Conservation (phyloP, 2,329 filamentous ascomycete species). For the Ceratocystis cubensis region DNA sequence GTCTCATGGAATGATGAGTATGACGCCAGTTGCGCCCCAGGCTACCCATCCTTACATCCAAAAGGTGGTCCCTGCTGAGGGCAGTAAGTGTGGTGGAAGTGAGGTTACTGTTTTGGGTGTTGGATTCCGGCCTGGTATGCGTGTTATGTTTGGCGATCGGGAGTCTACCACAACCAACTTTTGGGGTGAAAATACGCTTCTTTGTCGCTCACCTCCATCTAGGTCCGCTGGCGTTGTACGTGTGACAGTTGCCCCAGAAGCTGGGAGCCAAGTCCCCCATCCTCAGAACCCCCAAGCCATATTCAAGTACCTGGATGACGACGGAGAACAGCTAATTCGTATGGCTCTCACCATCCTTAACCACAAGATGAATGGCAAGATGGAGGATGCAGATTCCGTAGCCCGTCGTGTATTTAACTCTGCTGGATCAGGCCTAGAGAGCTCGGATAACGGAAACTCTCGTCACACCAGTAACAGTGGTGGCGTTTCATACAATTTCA, state of each 20-base stretch:
- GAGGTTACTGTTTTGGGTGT: slow-evolving; percentile 78
- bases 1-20: slow-evolving; percentile 32
- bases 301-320: slow-evolving; percentile 66
- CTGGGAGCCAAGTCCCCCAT: slow-evolving; percentile 11
- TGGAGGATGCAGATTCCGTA: slow-evolving; percentile 48
- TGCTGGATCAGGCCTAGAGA: slow-evolving; percentile 27
- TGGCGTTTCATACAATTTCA: slow-evolving; percentile 33
- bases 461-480: slow-evolving; percentile 32
- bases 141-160: slow-evolving; percentile 68
- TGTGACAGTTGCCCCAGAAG: slow-evolving; percentile 40
- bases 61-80: slow-evolving; percentile 72
- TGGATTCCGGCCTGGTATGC: slow-evolving; percentile 61
- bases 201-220: slow-evolving; percentile 64
- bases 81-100: slow-evolving; percentile 68
- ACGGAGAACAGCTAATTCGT: slow-evolving; percentile 55
- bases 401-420: slow-evolving; percentile 47
- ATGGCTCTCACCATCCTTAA: slow-evolving; percentile 53
- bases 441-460: slow-evolving; percentile 18
- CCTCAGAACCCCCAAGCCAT: slow-evolving; percentile 34
- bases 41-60: slow-evolving; percentile 48
- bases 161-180: slow-evolving; percentile 60
- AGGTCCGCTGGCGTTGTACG: slow-evolving; percentile 53
- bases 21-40: slow-evolving; percentile 13
- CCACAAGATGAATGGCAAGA: slow-evolving; percentile 51
- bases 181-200: slow-evolving; percentile 68